Conservation (phyloP, 176 grass and related monocot genomes). For the Luzula sylvatica region DNA sequence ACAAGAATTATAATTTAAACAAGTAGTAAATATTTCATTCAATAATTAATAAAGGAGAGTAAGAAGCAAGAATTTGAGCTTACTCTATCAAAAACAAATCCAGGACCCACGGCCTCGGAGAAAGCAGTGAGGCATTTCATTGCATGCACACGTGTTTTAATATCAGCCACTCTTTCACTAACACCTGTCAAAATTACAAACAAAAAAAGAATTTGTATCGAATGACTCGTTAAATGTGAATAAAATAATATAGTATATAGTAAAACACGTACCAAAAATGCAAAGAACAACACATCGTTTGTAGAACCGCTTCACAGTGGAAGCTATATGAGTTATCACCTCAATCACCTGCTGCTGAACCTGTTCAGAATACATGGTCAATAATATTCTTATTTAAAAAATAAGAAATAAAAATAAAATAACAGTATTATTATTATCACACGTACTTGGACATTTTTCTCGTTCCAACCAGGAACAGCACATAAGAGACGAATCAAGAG, state of each 20-base stretch:
- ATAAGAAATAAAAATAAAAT: neutral
- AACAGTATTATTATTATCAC: constrained; percentile 15
- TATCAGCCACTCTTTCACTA: constrained; percentile 97
- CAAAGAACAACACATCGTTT: constrained; percentile 89
- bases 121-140: constrained; percentile 95
- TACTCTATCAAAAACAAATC: constrained; percentile 98
- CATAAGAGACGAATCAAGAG: constrained; percentile 83
- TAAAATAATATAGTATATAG: neutral
- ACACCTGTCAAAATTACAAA: constrained; percentile 42
- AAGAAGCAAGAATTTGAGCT: constrained; percentile 10
- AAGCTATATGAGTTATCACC: constrained; percentile 64
- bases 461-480: constrained; percentile 87
- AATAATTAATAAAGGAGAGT: neutral
- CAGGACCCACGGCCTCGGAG: constrained; percentile 87
- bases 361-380: constrained; percentile 42
- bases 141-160: constrained; percentile 77
- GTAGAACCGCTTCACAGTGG: constrained; percentile 74
- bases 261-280: constrained; percentile 48
- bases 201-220: neutral
- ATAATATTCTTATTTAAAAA: constrained; percentile 18
- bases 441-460: constrained; percentile 95
- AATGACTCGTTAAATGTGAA: neutral
- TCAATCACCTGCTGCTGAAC: constrained; percentile 98
- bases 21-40: constrained; percentile 7
- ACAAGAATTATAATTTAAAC: constrained; percentile 19